These are phyloP conservation scores for Mallotus nudiflorus DNA, from an alignment of 345 rosid genomes.

Conservation along the genomic window DNA sequence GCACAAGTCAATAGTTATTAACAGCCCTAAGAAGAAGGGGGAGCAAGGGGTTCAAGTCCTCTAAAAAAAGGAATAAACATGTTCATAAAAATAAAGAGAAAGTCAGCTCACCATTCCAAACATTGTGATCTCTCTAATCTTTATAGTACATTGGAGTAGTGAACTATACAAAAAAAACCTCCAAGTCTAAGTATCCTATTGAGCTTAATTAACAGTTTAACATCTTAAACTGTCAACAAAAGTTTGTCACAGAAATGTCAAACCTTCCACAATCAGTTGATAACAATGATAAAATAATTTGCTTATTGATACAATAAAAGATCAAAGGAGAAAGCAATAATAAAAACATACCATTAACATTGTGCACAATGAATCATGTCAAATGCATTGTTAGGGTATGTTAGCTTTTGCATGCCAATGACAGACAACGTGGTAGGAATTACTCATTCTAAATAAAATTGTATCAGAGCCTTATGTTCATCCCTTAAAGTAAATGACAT, in stretches of 20 bases:
- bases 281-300: background rate
- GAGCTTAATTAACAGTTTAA: slow-evolving; percentile 86
- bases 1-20: background rate
- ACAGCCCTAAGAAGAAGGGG: background rate
- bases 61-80: background rate
- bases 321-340: slow-evolving; percentile 3
- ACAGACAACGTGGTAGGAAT: slow-evolving; percentile 89
- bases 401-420: slow-evolving; percentile 73
- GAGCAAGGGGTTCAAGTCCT: no score
- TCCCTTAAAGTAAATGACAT: slow-evolving; percentile 97
- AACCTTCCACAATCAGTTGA: slow-evolving; percentile 1
- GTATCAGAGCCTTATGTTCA: slow-evolving; percentile 98
- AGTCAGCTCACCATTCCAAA: slow-evolving; percentile 54
- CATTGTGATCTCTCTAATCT: slow-evolving; percentile 56
- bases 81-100: background rate
- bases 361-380: slow-evolving; percentile 94
- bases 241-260: slow-evolving; percentile 11
- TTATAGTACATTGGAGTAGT: slow-evolving; percentile 85
- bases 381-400: slow-evolving; percentile 65
- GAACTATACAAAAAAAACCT: slow-evolving; percentile 91
- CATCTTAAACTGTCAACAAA: slow-evolving; percentile 55
- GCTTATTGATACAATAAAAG: slow-evolving; percentile 7
- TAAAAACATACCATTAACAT: slow-evolving; percentile 81
- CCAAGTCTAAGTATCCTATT: slow-evolving; percentile 93
- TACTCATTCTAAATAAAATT: slow-evolving; percentile 89